Base-by-base conservation (phyloP, 495 filamentous ascomycete species). In the Trichodelitschia bisporula region DNA sequence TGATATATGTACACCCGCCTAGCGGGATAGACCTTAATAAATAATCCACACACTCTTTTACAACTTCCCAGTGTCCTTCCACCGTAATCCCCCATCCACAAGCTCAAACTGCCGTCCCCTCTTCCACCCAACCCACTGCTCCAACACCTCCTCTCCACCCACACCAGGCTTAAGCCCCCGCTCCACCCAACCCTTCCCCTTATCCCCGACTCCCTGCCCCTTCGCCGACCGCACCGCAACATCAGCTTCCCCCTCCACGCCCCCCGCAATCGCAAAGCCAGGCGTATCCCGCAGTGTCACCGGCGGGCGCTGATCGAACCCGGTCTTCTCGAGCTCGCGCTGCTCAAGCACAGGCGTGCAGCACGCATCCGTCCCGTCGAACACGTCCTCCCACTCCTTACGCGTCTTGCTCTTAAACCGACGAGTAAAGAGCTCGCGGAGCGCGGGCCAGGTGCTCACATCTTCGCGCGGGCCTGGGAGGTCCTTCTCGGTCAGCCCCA, bases 291-390 rank as follows among this genome's bases (percentile, higher is more conserved):
- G 53, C 38, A 92, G 48, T 19, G 69, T 65, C 5, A 92, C 77
- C 8, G 65, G 51, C 15, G 78, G 72, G 37, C 78, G 54, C 45
- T 83, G 79, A 35, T 89, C 73, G 36, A 69, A 79, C 3, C 58
- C 55, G 18, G 56, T 46, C n/a, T 51, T 46, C 44, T 77, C 64
- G 33, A 92, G 53, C 50, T 92, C 83, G 0, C 24, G 38, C 41
- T 75, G 72, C 26, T 66, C 69, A 30, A 90, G 49, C 2, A 95
- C 76, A 2, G 84, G 82, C 14, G 80, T 83, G 33, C 75, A 79
- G 48, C 84, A 95, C 5, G 84, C 82, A 57, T 95, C 84, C 0
- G 69, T 84, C 12, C 74, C 75, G 41, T 86, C 74, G 47, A 91
- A 95, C 2, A 89, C 48, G 4, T 31, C 40, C 49, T 90, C 83